Percentiles rank a stretch among this genome's conserved stretches.
phyloP scores from a whole-genome alignment of 1,284 basidiomycete genomes.

The Chondrostereum purpureum region DNA sequence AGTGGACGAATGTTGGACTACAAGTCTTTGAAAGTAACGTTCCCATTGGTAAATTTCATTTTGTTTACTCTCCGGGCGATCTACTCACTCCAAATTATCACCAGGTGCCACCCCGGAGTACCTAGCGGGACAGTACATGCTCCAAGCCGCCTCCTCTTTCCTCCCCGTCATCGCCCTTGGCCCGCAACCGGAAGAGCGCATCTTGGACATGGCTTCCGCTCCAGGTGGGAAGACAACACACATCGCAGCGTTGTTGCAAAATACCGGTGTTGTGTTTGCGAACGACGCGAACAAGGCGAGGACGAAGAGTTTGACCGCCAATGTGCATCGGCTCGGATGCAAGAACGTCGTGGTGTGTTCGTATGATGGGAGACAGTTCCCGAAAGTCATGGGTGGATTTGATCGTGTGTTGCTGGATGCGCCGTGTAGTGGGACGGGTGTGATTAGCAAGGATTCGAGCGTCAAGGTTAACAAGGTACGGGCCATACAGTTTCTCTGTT shows the following conservation, averaged over 20 bases:
- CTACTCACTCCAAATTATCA: neutral
- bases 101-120: conserved; percentile 94
- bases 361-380: conserved; percentile 97
- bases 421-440: conserved; percentile 96
- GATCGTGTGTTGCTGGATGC: conserved; percentile 95
- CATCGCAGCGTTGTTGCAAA: conserved; percentile 94
- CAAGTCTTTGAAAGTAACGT: conserved; percentile 97
- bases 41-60: conserved; percentile 64
- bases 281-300: conserved; percentile 95
- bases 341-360: conserved; percentile 98
- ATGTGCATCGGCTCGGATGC: conserved; percentile 95
- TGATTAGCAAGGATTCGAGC: conserved; percentile 95
- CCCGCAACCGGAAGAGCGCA: conserved; percentile 90
- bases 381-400: conserved; percentile 99
- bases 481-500: conserved; percentile 7
- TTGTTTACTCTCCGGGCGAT: too few species aligned
- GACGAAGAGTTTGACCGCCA: conserved; percentile 95
- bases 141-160: conserved; percentile 98
- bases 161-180: conserved; percentile 95
- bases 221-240: conserved; percentile 98
- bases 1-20: conserved; percentile 97
- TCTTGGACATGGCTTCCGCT: conserved; percentile 98
- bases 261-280: conserved; percentile 97
- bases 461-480: conserved; percentile 94
- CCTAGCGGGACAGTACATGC: conserved; percentile 98